Evolutionary conservation across 805 yeast species (phyloP).

Genomic region (Cyberlindnera nakhonratchasimensis): DNA sequence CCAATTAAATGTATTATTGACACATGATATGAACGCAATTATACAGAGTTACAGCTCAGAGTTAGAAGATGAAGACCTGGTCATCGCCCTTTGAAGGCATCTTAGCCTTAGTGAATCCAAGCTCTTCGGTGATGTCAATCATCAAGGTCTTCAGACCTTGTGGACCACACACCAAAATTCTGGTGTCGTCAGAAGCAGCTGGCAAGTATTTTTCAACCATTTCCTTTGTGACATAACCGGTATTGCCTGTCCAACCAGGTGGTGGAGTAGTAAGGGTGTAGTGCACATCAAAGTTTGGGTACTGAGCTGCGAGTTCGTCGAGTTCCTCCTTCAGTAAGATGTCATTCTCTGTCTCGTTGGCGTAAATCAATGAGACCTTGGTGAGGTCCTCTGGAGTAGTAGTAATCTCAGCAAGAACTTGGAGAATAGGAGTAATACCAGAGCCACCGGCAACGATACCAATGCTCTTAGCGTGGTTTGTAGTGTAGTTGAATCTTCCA

Average conservation of each 20-base stretch:
- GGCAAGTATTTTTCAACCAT: slow-evolving; percentile 55
- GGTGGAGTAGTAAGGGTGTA: slow-evolving; percentile 56
- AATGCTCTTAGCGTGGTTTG: slow-evolving; percentile 58
- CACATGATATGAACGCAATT: not conserved
- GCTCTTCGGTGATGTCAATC: slow-evolving; percentile 46
- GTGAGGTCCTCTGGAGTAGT: slow-evolving; percentile 68
- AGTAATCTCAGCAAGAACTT: slow-evolving; percentile 66
- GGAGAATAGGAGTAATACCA: slow-evolving; percentile 87
- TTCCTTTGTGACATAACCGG: slow-evolving; percentile 59
- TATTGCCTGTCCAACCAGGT: slow-evolving; percentile 50
- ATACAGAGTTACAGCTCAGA: not conserved
- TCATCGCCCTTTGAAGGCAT: slow-evolving; percentile 46
- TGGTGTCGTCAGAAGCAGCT: slow-evolving; percentile 41
- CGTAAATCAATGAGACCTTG: slow-evolving; percentile 58
- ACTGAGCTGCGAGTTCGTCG: slow-evolving; percentile 61
- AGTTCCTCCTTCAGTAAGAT: slow-evolving; percentile 68
- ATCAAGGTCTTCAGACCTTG: slow-evolving; percentile 58
- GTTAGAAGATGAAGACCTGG: slow-evolving; percentile 57
- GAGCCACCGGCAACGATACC: slow-evolving; percentile 82
- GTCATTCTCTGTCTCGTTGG: slow-evolving; percentile 75
- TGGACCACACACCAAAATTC: slow-evolving; percentile 74
- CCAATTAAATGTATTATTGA: not conserved
- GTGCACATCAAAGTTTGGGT: slow-evolving; percentile 58
- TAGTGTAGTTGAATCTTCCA: slow-evolving; percentile 61
- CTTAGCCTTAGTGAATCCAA: slow-evolving; percentile 54